Base-by-base conservation (phyloP, 2,329 filamentous ascomycete genomes). In the Hypoxylon sp. region DNA sequence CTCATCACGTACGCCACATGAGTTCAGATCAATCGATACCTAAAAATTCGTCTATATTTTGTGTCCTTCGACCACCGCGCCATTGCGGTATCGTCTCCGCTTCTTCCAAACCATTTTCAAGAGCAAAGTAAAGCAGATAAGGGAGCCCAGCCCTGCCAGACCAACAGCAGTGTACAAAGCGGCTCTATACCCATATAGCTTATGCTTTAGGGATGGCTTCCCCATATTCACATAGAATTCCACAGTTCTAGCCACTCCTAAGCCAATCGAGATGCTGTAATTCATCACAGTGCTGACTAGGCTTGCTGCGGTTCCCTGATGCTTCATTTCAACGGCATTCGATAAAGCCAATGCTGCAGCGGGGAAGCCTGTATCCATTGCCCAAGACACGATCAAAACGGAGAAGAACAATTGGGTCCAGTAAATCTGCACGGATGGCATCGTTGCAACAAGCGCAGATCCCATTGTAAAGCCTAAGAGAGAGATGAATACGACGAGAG, bases 291-390 rank as follows among this genome's bases (percentile, higher is more conserved):
- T 91, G 33, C 61, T 74, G 7, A 74, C 72, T 30, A 78, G 53
- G 17, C 64, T 73, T 2, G 71, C 68, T 30, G 70, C 68, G 10
- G 70, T 67, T n/a, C 68, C 70, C 10, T 74, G 65, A 17, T 86
- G 80, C 46, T 82, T 78, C 61, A 79, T 81, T 11, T 80, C 75
- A 0, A 86, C 81, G 1, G 80, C 80, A 70, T 91, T 85, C 31
- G 85, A 87, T 7, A 92, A 80, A 31, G 91, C 84, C 11, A 91
- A 75, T 0, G 85, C 90, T 0, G 87, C 88, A 0, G 89, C 86
- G 0, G 90, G 90, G 72, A 90, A 90, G 1, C 83, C 87, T 84
- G 91, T 90, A 75, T 92, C 89, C 85, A 91, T 89, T 1, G 89
- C 88, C 72, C 85, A 89, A 0, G 88, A 85, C 78, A 87, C 88